Evolutionary conservation across 139 green algal species (phyloP), one percentile per base, ranked within the genome.

Genomic region (Chlorella vulgaris): DNA sequence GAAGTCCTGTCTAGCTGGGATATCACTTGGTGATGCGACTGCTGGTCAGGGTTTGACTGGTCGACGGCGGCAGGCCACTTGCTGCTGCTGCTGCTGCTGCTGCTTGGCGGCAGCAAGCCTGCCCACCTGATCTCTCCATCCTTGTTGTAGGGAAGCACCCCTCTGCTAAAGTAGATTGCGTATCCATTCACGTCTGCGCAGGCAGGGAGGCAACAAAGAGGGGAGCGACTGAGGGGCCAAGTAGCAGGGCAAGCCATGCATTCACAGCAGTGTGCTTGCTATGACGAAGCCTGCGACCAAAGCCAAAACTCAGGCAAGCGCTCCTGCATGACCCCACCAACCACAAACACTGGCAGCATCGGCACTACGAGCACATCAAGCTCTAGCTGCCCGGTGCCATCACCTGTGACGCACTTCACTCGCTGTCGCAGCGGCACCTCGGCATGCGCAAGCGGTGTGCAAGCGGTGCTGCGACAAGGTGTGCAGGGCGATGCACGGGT

Each of bases 111-210:
- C 18, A 65, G 55, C 75, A 61, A n/a, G n/a, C n/a, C 28, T 18
- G 4, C 65, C 0, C 38, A 78, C 67, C 68, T 70, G 24, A 89
- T 69, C 2, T 66, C 40, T 19, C 85, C 89, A 3, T 88, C 75
- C 83, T 94, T 95, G 90, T 95, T 96, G 85, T 84, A 53, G 24
- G 92, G 92, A 28, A 95, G 84, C 66, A 94, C 50, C 4, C 91
- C 90, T 1, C 92, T 74, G 24, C 81, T 90, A 79, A 95, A 95
- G 86, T 96, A 95, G 51, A 95, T 86, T 7, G 91, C 92, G 69
- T 92, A 92, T 63, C 90, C 92, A 5, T 91, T 58, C 28, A 78
- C 42, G 60, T 95, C 92, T 22, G 83, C 40, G 13, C 15, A 58
- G n/a, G n/a, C n/a, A n/a, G 15, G 13, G 47, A 58, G 13, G 47